Conservation (phyloP, 208 protist genomes). For the Leishmania tarentolae region DNA sequence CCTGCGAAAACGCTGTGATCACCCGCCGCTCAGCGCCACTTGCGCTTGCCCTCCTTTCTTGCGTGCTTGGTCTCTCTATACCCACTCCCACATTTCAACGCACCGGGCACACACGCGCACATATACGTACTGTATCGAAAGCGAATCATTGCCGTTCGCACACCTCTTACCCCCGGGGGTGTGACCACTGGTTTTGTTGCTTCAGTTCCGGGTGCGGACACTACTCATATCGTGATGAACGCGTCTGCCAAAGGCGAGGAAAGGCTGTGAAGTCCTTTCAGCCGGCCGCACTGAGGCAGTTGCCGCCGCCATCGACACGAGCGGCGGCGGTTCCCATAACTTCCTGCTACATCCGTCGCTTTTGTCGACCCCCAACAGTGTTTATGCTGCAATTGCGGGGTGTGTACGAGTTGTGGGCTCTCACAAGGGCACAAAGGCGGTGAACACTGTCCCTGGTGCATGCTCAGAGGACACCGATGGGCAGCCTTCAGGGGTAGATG, state of each 20-base stretch:
- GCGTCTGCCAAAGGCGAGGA: not conserved
- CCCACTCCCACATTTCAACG: not conserved
- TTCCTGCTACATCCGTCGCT: not conserved
- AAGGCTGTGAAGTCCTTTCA: not conserved
- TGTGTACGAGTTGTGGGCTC: not conserved
- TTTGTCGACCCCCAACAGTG: not conserved
- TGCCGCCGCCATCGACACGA: not conserved
- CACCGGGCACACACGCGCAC: not conserved
- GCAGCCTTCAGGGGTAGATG: not conserved
- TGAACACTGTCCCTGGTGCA: not conserved
- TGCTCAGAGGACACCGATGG: not conserved
- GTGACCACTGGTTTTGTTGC: not conserved
- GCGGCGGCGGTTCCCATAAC: not conserved
- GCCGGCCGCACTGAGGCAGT: not conserved
- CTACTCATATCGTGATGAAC: conserved; percentile 1
- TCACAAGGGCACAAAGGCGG: not conserved
- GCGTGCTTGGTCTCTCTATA: not conserved
- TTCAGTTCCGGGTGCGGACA: not conserved
- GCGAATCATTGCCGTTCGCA: not conserved
- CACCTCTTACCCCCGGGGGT: not conserved
- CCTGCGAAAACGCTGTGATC: not conserved
- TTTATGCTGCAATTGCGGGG: not conserved
- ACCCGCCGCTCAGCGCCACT: not conserved
- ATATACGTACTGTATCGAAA: not conserved
- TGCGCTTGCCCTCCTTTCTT: not conserved